Percentiles rank a stretch among this genome's conserved stretches.
Evolutionary conservation across 2,329 filamentous ascomycete genomes (phyloP).

Genomic region (Chaetomiaceae sp.): DNA sequence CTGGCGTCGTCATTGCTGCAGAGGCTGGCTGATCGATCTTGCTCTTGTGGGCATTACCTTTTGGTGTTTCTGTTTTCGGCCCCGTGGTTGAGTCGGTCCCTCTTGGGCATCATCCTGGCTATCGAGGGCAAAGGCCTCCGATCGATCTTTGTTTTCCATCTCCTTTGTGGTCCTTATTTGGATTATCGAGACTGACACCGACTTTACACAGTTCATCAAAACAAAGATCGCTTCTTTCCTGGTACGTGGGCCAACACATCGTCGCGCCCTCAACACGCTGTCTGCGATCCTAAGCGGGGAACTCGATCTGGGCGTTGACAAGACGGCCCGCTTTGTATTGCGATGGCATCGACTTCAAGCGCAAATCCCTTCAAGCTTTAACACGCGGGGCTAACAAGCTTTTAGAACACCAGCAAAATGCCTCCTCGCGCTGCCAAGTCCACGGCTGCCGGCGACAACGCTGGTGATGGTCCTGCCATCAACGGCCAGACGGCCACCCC

Average conservation of each 20-base stretch:
- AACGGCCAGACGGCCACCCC: conserved; percentile 8
- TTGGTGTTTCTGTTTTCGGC: too few relatives aligned
- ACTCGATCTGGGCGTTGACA: neutral
- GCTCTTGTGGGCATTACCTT: too few relatives aligned
- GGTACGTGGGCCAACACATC: neutral
- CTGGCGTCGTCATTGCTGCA: neutral
- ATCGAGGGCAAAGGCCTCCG: neutral
- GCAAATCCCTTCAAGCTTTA: neutral
- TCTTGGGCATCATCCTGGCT: too few relatives aligned
- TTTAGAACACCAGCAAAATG: neutral
- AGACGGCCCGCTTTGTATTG: neutral
- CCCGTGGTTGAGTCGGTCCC: too few relatives aligned
- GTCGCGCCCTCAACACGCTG: too few relatives aligned
- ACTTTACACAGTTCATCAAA: neutral
- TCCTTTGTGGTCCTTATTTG: too few relatives aligned
- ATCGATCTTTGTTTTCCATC: neutral
- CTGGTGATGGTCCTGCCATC: neutral
- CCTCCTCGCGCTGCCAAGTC: neutral
- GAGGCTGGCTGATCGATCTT: neutral
- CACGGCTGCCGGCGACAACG: neutral
- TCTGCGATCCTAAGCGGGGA: neutral
- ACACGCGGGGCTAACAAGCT: neutral
- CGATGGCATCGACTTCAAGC: neutral
- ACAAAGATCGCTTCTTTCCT: neutral
- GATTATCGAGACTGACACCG: neutral